Evolutionary conservation across 169 alveolate genomes (phyloP).

Genomic region (Amoebophrya sp.): DNA sequence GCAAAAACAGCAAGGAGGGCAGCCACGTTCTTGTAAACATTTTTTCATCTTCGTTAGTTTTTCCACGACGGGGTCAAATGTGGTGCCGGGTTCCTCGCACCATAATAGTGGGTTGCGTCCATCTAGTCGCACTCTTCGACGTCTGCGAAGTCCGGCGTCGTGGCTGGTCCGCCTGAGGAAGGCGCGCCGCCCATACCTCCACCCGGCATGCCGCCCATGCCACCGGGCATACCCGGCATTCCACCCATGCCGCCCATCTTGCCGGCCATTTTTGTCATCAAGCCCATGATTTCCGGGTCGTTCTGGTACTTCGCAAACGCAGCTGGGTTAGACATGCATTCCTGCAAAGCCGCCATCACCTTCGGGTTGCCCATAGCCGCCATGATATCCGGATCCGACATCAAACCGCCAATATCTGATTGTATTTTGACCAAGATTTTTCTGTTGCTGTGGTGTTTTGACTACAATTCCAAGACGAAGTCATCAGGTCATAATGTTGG

Average conservation of each 20-base stretch:
- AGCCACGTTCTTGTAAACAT: too few species aligned
- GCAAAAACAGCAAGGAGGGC: too few species aligned
- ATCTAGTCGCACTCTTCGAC: conserved; percentile 10
- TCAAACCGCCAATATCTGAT: conserved; percentile 48
- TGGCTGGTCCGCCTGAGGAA: neutral
- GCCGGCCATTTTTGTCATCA: neutral
- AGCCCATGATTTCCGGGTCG: conserved; percentile 44
- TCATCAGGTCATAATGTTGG: too few species aligned
- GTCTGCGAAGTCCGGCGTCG: neutral
- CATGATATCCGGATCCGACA: conserved; percentile 51
- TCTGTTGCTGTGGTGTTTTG: too few species aligned
- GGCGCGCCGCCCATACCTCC: neutral
- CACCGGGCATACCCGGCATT: neutral
- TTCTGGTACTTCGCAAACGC: conserved; percentile 43
- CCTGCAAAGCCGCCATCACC: conserved; percentile 48
- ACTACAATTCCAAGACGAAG: neutral
- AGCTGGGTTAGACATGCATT: conserved; percentile 50
- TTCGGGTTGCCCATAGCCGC: conserved; percentile 51
- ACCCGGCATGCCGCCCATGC: neutral
- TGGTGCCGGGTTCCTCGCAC: too few species aligned
- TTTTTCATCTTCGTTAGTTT: too few species aligned
- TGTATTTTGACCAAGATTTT: too few species aligned
- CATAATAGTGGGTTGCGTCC: too few species aligned
- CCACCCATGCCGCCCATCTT: conserved; percentile 22
- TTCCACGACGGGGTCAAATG: too few species aligned